Evolutionary conservation across 306 rosid species (phyloP).

Genomic region (Trifolium pratense): DNA sequence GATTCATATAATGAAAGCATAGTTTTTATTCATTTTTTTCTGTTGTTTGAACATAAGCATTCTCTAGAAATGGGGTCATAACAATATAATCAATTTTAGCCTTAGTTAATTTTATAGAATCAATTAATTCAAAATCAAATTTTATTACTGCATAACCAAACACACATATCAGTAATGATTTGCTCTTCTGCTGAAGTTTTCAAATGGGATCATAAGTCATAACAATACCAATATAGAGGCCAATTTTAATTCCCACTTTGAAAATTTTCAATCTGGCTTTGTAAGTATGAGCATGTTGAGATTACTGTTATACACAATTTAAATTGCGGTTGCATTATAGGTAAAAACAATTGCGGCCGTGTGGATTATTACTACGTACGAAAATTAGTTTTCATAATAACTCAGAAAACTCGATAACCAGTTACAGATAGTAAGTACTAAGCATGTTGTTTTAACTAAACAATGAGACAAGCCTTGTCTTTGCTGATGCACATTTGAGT

Average conservation of each 20-base stretch:
- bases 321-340: neutral
- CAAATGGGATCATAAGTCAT: neutral
- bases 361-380: neutral
- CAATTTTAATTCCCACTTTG: neutral
- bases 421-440: neutral
- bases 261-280: no score
- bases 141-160: no score
- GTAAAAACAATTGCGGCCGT: neutral
- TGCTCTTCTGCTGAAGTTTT: slow-evolving; percentile 3
- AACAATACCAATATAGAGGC: neutral
- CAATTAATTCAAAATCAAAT: no score
- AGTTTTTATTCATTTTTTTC: neutral
- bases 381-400: slow-evolving; percentile 1
- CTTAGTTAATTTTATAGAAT: no score
- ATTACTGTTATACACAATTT: neutral
- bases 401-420: slow-evolving; percentile 3
- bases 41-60: neutral
- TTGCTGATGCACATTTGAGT: neutral
- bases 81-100: no score
- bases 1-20: slow-evolving; percentile 19
- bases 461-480: neutral
- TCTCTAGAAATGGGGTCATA: no score
- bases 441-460: slow-evolving; percentile 1
- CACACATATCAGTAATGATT: no score
- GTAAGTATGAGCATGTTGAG: neutral